Percentiles rank a stretch among this genome's conserved stretches.
Evolutionary conservation across 2,329 filamentous ascomycete genomes (phyloP).

Genomic region (Acrocalymma vagum): DNA sequence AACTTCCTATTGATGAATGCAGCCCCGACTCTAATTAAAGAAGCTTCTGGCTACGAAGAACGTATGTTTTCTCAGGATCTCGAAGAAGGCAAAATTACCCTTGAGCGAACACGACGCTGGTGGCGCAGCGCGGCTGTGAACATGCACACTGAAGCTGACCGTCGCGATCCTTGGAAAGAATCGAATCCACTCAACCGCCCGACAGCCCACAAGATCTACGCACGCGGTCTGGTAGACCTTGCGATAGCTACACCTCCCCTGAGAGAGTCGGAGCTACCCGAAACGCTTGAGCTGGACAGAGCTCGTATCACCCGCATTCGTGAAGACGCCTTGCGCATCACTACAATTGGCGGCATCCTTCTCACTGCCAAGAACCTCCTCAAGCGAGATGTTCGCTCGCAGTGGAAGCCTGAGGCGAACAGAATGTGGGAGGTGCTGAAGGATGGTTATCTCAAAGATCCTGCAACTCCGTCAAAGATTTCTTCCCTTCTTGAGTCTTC

Average conservation of each 20-base stretch:
- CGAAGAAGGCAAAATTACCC: constrained; percentile 61
- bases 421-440: constrained; percentile 77
- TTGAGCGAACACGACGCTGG: constrained; percentile 69
- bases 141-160: constrained; percentile 70
- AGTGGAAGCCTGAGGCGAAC: constrained; percentile 78
- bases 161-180: constrained; percentile 73
- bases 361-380: constrained; percentile 84
- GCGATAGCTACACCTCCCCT: constrained; percentile 72
- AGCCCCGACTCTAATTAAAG: constrained; percentile 74
- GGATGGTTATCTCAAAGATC: constrained; percentile 64
- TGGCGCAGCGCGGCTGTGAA: constrained; percentile 73
- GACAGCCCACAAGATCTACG: constrained; percentile 75
- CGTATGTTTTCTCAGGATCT: constrained; percentile 74
- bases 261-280: constrained; percentile 67
- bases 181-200: constrained; percentile 65
- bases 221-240: constrained; percentile 77
- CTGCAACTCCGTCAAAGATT: constrained; percentile 55
- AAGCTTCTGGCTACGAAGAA: constrained; percentile 77
- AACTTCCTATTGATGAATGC: constrained; percentile 80
- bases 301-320: constrained; percentile 69
- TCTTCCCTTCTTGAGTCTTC: constrained; percentile 59
- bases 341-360: constrained; percentile 77
- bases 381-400: constrained; percentile 79
- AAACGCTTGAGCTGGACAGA: constrained; percentile 76
- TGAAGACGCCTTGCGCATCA: constrained; percentile 68